Evolutionary conservation across 2,329 filamentous ascomycete species (phyloP), one percentile per base, ranked within the genome.

Genomic region (Hortaea sp.): DNA sequence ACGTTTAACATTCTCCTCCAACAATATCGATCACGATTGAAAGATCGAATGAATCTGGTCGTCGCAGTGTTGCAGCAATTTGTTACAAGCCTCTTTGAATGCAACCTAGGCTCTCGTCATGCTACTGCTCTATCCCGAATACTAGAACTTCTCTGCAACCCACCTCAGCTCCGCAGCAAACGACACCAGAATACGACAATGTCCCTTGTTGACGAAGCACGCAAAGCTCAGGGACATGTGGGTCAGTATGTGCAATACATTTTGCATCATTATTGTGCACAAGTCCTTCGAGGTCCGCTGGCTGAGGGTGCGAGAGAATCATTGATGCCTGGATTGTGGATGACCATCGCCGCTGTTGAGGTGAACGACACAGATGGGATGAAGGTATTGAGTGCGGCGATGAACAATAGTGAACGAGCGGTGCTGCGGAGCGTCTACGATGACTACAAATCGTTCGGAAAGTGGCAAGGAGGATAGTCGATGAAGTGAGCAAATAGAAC

Each of bases 31-130:
- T 66, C 73, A 11, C 75, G 77, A 38, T 65, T 82, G 7, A 74
- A 75, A 32, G 78, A 78, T 6, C 76, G 79, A 27, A 76, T 76
- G 62, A 78, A 82, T 55, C 65, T 82, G 7, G 63, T 82, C 11
- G 62, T 80, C 5, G 69, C 71, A 0, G 65, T 75, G 9, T 68
- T 82, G 47, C 74, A 79, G 54, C 63, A 63, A 9, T 69, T 82
- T 1, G 61, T 82, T 1, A 66, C 69, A 45, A 74, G 73, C 43
- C 69, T 82, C 7, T 81, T 81, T 69, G 56, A 5, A 56, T 63
- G 7, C 60, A 64, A 5, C n/a, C 56, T 41, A 65, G 65, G 66
- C 50, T 34, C 66, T 11, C 63, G 66, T 12, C 73, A 75, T 47
- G 74, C 73, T 2, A 62, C 66, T 1, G 66, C 71, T 37, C 77